These are phyloP conservation scores for Citrus cavaleriei DNA, from an alignment of 345 rosid genomes.

Conservation along the genomic window DNA sequence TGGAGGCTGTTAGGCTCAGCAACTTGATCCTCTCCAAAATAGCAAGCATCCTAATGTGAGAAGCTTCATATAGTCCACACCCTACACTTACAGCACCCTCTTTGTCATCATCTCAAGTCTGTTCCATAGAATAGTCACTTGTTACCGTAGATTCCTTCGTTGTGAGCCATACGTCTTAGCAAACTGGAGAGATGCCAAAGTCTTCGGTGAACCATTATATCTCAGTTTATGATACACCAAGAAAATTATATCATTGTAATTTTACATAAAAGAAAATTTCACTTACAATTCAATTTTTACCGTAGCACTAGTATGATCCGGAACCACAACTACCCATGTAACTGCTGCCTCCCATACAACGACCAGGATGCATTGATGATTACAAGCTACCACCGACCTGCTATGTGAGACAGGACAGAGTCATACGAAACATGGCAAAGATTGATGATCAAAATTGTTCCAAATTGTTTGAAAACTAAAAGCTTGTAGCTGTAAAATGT, in stretches of 20 bases:
- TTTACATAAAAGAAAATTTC: conserved; percentile 13
- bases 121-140: conserved; percentile 61
- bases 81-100: conserved; percentile 42
- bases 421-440: background rate
- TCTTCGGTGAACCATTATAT: conserved; percentile 28
- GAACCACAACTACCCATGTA: conserved; percentile 81
- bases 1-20: conserved; percentile 30
- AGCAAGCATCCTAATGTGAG: conserved; percentile 26
- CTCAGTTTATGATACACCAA: conserved; percentile 14
- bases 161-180: conserved; percentile 32
- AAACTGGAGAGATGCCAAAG: conserved; percentile 21
- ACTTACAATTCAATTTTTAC: conserved; percentile 19
- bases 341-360: conserved; percentile 71
- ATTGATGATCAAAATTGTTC: background rate
- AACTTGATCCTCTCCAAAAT: conserved; percentile 30
- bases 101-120: conserved; percentile 50
- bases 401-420: conserved; percentile 9
- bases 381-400: conserved; percentile 91
- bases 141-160: conserved; percentile 33
- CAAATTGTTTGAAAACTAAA: no score
- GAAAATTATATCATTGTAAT: background rate
- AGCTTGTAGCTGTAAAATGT: no score
- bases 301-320: conserved; percentile 82
- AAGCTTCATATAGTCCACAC: conserved; percentile 48
- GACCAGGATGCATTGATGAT: conserved; percentile 77